phyloP scores from a whole-genome alignment of 129 eudicot genomes.

The Logfia minima region DNA sequence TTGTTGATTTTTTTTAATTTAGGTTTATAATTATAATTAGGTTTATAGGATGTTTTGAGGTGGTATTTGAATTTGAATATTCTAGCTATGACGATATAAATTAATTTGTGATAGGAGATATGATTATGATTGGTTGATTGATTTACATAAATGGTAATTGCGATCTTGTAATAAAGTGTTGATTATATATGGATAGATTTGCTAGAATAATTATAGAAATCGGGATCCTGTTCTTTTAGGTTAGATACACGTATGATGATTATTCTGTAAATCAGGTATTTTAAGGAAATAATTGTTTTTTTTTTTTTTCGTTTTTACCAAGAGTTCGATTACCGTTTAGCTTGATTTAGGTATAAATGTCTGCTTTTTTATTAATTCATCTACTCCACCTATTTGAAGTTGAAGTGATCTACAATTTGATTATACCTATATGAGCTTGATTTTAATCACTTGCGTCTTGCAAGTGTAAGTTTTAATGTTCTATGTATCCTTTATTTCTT shows the following conservation, averaged over 20 bases:
- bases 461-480: background rate
- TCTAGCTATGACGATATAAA: background rate
- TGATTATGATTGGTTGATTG: background rate
- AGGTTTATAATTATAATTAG: background rate
- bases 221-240: conserved; percentile 11
- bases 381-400: background rate
- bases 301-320: background rate
- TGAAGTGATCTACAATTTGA: background rate
- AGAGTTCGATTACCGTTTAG: background rate
- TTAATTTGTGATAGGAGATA: conserved; percentile 5
- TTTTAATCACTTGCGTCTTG: background rate
- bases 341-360: background rate
- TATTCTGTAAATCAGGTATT: background rate
- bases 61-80: background rate
- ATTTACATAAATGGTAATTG: conserved; percentile 5
- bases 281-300: background rate
- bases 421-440: background rate
- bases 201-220: conserved; percentile 16
- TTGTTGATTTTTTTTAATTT: background rate
- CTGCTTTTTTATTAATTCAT: background rate
- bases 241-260: conserved; percentile 1
- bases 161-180: background rate
- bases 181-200: background rate
- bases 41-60: background rate
- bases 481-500: too few species aligned